Evolutionary conservation across 2,329 filamentous ascomycete species (phyloP), one percentile per base, ranked within the genome.

Genomic region (Aureobasidium melanogenum): DNA sequence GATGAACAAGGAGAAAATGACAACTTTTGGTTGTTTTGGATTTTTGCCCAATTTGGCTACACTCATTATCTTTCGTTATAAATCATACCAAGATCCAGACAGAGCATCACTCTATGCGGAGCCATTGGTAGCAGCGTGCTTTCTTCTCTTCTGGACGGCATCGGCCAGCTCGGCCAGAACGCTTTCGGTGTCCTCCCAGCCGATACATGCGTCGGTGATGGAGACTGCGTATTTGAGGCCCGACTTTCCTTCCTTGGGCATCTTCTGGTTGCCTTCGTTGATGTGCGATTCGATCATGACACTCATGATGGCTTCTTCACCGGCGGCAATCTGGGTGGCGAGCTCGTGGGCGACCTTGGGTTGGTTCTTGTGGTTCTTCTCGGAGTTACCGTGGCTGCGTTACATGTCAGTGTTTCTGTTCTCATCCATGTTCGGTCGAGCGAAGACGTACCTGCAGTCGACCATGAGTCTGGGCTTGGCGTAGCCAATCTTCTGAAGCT

Each of bases 201-300:
- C 82, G 72, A 99, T 97, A 77, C 94, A 99, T 52, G 94, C 93
- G 75, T 99, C 94, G 0, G 94, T 99, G 74, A 97, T 97, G 74
- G 89, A 94, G 71, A 97, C 89, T 69, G 94, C 94, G 76, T 96
- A 92, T 78, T 96, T 88, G 64, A 97, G 83, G 36, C 87, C 91
- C 9, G 83, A 80, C 75, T 89, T 91, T 71, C 92, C 93, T 77
- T 96, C 90, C 60, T 85, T 81, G 36, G 92, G 90, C 3, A 97
- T 90, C 76, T 97, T 97, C 74, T 99, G 94, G 76, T 70, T 74
- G 88, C 89, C 92, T 78, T 97, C 93, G 70, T 93, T 88, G 77
- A 97, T 95, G 75, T 97, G 89, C 75, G 89, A 95, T 80, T 99
- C 94, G 70, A 99, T 96, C 94, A 99, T 99, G 63, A 97, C 90